These are phyloP conservation scores for Byssochlamys sp. DNA, from an alignment of 2,329 filamentous ascomycete species.

Conservation along the genomic window DNA sequence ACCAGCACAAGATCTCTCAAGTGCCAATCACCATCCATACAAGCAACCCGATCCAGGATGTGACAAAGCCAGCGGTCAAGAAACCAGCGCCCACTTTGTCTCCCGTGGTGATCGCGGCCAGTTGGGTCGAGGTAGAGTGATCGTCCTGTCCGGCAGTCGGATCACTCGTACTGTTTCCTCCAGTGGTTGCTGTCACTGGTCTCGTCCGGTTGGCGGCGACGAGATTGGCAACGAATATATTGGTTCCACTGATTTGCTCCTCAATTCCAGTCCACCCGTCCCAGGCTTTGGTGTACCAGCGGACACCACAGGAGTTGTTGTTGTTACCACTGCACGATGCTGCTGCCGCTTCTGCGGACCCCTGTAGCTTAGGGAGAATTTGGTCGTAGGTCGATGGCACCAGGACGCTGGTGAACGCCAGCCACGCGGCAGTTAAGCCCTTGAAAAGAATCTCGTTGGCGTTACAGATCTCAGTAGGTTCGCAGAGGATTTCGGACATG, in stretches of 20 bases:
- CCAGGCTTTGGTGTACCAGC: constrained; percentile 30
- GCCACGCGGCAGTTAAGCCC: constrained; percentile 59
- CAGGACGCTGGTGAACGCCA: constrained; percentile 52
- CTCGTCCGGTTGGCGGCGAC: constrained; percentile 19
- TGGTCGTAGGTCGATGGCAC: constrained; percentile 48
- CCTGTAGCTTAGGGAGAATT: constrained; percentile 51
- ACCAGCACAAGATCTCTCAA: background rate
- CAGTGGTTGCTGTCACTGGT: constrained; percentile 40
- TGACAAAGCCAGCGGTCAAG: constrained; percentile 6
- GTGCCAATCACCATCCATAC: constrained; percentile 7
- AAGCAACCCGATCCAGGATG: constrained; percentile 7
- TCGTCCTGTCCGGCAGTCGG: constrained; percentile 24
- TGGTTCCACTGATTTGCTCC: constrained; percentile 33
- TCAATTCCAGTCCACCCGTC: constrained; percentile 29
- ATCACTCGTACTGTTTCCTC: constrained; percentile 49
- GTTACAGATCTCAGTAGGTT: constrained; percentile 52
- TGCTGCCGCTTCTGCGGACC: constrained; percentile 52
- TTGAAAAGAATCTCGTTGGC: constrained; percentile 67
- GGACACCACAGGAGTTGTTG: constrained; percentile 44
- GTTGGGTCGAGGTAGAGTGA: background rate
- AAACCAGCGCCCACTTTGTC: constrained; percentile 9
- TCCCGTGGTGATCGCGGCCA: constrained; percentile 3
- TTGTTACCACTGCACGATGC: constrained; percentile 52
- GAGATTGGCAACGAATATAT: constrained; percentile 23
- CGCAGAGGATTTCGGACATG: constrained; percentile 61